These are phyloP conservation scores for Falciphora oryzae DNA, from an alignment of 2,329 filamentous ascomycete genomes.

Conservation along the genomic window DNA sequence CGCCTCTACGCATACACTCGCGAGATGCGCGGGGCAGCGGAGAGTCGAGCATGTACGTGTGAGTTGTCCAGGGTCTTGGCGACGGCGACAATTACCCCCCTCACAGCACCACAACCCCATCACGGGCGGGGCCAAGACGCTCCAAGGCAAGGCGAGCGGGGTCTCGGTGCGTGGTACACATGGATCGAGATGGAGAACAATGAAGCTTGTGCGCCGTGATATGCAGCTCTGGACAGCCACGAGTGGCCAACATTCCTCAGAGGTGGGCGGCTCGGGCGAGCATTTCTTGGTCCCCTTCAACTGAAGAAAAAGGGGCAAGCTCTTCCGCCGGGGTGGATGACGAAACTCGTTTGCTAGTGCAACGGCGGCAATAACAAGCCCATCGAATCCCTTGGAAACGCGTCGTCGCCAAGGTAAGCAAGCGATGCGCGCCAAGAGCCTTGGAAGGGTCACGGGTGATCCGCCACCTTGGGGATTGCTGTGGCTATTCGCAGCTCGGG, in stretches of 20 bases:
- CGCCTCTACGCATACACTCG: no score
- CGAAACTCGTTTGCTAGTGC: neutral
- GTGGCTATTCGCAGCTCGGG: neutral
- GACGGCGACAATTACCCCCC: neutral
- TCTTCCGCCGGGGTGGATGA: no score
- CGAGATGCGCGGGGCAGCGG: neutral
- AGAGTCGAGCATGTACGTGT: neutral
- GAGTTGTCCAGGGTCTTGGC: neutral
- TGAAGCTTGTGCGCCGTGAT: no score
- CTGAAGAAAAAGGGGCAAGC: no score
- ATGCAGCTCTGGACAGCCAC: neutral
- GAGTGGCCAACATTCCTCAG: neutral
- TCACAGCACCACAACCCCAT: neutral
- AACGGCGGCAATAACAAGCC: neutral
- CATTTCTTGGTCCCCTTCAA: no score
- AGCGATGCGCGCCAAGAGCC: neutral
- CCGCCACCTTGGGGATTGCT: neutral
- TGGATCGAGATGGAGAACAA: no score
- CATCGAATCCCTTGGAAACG: neutral
- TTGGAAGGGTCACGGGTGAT: neutral
- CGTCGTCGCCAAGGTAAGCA: neutral
- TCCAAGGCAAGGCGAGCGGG: neutral
- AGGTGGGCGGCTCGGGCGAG: no score
- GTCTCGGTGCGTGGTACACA: neutral
- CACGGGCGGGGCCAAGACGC: neutral